Evolutionary conservation across 306 rosid genomes (phyloP), one percentile per base, ranked within the genome.

Genomic region (Vigna trinervia): DNA sequence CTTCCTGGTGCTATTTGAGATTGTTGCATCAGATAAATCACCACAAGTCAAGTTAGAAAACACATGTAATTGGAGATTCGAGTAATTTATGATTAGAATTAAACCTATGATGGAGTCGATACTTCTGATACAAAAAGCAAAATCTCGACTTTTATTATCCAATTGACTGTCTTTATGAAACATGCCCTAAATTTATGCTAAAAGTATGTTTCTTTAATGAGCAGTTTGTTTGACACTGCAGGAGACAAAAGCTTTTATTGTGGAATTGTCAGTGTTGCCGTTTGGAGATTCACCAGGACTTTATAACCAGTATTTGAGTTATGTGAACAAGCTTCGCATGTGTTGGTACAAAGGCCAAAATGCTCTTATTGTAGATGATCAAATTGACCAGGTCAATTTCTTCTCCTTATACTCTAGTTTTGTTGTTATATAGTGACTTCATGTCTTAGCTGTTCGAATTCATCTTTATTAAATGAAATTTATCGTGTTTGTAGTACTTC

Each of bases 301-400:
- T 30, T 30, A 67, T 73, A 68, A 60, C 78, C 82, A 57, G 51
- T 74, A 73, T 77, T 74, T 77, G 69, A 38, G 77, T 77, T 81
- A 77, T 77, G 85, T 84, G 85, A 84, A 81, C 80, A 81, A 74
- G 59, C 85, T 84, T 77, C 68, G 61, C 72, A 34, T 32, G 83
- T 78, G 58, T 77, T 84, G 85, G 88, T 71, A 84, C 66, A 54
- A 77, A 77, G 75, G 85, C 20, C 85, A 73, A 78, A 84, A 15
- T 68, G 85, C 81, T 54, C 56, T 84, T 68, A 64, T 81, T 73
- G 59, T 81, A 30, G 85, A 81, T 8, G 85, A 84, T 34, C 79
- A 76, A 22, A 51, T 61, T 51, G 85, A 77, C 53, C 83, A 77
- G 83, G 88, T 84, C 39, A 66, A 13, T 67, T 72, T 74, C 59